Evolutionary conservation across 495 filamentous ascomycete species (phyloP).

Genomic region (Hypoxylon intermedium): DNA sequence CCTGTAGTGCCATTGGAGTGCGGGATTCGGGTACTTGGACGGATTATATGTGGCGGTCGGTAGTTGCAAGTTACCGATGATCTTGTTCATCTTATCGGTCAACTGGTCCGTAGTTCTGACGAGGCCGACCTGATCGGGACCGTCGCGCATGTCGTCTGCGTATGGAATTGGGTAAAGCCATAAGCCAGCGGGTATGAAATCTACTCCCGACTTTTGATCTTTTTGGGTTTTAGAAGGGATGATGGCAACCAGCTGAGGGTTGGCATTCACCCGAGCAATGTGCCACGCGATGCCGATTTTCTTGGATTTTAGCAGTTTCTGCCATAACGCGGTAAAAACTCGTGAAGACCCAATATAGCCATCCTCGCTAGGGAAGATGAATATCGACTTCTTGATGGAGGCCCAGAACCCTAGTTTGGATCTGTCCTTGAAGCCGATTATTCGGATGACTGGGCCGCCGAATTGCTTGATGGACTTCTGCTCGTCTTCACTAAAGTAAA

Average conservation of each 20-base stretch:
- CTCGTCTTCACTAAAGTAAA: conserved; percentile 85
- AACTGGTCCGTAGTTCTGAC: conserved; percentile 71
- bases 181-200: conserved; percentile 79
- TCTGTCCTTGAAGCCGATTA: conserved; percentile 92
- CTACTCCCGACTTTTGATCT: conserved; percentile 66
- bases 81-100: conserved; percentile 78
- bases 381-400: conserved; percentile 80
- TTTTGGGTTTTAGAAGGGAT: conserved; percentile 72
- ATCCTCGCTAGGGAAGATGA: conserved; percentile 94
- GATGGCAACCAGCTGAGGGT: conserved; percentile 80
- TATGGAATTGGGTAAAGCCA: conserved; percentile 91
- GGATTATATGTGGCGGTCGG: conserved; percentile 86
- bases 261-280: conserved; percentile 78
- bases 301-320: conserved; percentile 77
- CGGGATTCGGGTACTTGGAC: conserved; percentile 88
- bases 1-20: conserved; percentile 96
- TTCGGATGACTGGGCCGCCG: conserved; percentile 77
- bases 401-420: conserved; percentile 83
- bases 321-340: conserved; percentile 88
- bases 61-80: conserved; percentile 87
- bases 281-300: conserved; percentile 91
- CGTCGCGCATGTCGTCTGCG: conserved; percentile 85
- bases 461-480: conserved; percentile 76
- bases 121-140: conserved; percentile 60
- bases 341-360: conserved; percentile 88